Evolutionary conservation across 2,329 filamentous ascomycete genomes (phyloP).

Genomic region (Talaromyces sp.): DNA sequence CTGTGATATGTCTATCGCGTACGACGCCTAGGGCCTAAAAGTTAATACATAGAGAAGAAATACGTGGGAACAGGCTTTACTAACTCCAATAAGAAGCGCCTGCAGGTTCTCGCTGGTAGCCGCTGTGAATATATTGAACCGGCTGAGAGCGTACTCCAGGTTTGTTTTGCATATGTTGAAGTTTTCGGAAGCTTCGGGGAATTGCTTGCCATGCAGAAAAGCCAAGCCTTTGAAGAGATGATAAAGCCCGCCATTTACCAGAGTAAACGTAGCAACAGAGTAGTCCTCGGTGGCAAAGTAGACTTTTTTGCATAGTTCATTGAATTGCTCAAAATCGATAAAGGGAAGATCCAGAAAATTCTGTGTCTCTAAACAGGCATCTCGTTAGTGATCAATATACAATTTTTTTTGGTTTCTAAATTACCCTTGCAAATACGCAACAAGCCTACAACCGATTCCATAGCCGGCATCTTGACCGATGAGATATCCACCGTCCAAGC

Average conservation of each 20-base stretch:
- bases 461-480: constrained; percentile 32
- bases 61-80: constrained; percentile 18
- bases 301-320: constrained; percentile 36
- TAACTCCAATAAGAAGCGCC: constrained; percentile 55
- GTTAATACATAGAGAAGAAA: constrained; percentile 26
- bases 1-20: constrained; percentile 58
- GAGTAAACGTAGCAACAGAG: constrained; percentile 34
- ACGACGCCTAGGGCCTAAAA: constrained; percentile 44
- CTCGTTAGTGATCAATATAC: neutral
- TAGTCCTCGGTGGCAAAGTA: constrained; percentile 41
- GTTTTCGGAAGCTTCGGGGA: constrained; percentile 18
- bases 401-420: too few relatives aligned
- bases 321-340: constrained; percentile 28
- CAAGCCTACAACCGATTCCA: constrained; percentile 27
- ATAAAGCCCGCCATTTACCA: constrained; percentile 34
- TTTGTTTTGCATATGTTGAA: constrained; percentile 37
- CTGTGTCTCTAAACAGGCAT: constrained; percentile 15
- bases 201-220: constrained; percentile 20
- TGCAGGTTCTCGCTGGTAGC: constrained; percentile 53
- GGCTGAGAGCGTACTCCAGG: constrained; percentile 39
- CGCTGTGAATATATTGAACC: constrained; percentile 54
- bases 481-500: constrained; percentile 24
- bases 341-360: constrained; percentile 27
- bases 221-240: constrained; percentile 27
- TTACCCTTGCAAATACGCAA: constrained; percentile 31